A percentile compares a stretch with the other conserved stretches of the same genome.
phyloP scores from a whole-genome alignment of 2,329 filamentous ascomycete species.

The Pestalotiopsis sp. region DNA sequence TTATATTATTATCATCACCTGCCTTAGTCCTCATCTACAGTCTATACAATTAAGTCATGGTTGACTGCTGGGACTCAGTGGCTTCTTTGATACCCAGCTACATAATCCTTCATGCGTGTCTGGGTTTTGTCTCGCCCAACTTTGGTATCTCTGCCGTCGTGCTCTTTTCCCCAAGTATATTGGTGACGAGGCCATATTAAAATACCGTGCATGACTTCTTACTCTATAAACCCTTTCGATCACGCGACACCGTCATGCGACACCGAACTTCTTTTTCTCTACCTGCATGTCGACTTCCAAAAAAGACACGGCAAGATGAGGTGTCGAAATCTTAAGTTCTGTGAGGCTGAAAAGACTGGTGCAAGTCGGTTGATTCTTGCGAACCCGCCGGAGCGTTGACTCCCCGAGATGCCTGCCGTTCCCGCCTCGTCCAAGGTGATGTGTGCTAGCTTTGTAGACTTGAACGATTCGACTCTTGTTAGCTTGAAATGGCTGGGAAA shows the following conservation, averaged over 20 bases:
- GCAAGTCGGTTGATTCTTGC: background rate
- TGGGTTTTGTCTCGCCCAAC: background rate
- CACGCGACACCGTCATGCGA: background rate
- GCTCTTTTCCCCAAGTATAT: too few species aligned
- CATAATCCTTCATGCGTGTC: background rate
- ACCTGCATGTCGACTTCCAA: background rate
- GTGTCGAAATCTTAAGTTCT: background rate
- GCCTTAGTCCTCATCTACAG: too few species aligned
- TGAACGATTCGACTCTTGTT: background rate
- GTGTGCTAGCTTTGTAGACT: background rate
- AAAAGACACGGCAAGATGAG: background rate
- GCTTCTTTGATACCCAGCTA: too few species aligned
- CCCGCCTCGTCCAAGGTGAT: background rate
- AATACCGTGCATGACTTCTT: background rate
- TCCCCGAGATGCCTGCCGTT: background rate
- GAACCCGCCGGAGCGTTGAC: background rate
- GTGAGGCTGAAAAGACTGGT: background rate
- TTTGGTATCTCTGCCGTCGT: background rate
- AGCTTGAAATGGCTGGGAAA: background rate
- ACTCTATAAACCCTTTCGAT: background rate
- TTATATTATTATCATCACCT: background rate
- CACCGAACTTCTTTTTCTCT: background rate
- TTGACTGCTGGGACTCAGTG: too few species aligned
- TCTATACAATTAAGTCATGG: too few species aligned
- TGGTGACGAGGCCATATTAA: background rate